A percentile compares a stretch with the other conserved stretches of the same genome.
These are phyloP conservation scores for Irpex rosettiformis DNA, from an alignment of 1,284 basidiomycete genomes.

Conservation along the genomic window DNA sequence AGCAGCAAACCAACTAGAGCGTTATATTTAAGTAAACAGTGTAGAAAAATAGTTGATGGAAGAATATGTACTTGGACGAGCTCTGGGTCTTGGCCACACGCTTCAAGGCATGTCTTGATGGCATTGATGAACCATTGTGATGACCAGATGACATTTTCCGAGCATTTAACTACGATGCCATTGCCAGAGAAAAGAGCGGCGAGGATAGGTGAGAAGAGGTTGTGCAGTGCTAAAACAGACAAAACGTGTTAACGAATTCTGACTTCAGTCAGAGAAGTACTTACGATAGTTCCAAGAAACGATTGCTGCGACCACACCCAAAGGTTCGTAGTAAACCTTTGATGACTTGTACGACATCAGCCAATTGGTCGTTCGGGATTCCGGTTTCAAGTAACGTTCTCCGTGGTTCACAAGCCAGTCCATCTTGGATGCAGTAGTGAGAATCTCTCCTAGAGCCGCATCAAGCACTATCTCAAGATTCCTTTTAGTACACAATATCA, in stretches of 20 bases:
- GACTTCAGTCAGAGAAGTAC: constrained; percentile 24
- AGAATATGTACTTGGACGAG: constrained; percentile 63
- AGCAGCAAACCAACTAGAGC: constrained; percentile 79
- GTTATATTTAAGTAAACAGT: background rate
- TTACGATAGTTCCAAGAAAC: constrained; percentile 94
- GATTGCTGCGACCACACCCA: constrained; percentile 91
- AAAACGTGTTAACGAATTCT: background rate
- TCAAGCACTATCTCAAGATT: constrained; percentile 87
- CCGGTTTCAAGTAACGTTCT: constrained; percentile 69
- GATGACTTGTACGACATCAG: constrained; percentile 85
- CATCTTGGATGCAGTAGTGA: constrained; percentile 87
- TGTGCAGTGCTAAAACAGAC: constrained; percentile 71
- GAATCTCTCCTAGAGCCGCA: constrained; percentile 85
- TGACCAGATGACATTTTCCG: constrained; percentile 90
- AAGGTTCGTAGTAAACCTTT: constrained; percentile 85
- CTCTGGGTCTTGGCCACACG: constrained; percentile 77
- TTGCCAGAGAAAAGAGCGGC: constrained; percentile 91
- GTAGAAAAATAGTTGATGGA: background rate
- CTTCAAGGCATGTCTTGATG: constrained; percentile 70
- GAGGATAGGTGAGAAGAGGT: constrained; percentile 90
- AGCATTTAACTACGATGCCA: constrained; percentile 88
- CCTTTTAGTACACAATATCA: no score
- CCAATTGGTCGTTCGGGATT: constrained; percentile 69
- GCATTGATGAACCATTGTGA: constrained; percentile 78
- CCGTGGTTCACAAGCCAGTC: constrained; percentile 86